Evolutionary conservation across 495 filamentous ascomycete genomes (phyloP).

Genomic region (Pyrenula aspistea): DNA sequence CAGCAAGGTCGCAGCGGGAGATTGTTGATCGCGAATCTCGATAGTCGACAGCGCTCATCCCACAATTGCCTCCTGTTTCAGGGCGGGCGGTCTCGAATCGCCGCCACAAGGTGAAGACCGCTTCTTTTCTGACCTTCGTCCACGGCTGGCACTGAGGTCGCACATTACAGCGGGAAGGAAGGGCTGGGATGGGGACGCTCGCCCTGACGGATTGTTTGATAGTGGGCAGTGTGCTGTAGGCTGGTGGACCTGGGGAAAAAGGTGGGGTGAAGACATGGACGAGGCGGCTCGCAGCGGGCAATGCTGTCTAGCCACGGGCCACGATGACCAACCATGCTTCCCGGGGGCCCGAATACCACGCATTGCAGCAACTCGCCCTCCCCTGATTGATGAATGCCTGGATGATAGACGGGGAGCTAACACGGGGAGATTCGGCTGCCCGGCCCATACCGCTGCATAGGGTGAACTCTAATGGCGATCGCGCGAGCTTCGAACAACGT

Average conservation of each 20-base stretch:
- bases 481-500: background rate
- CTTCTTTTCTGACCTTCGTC: no score
- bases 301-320: background rate
- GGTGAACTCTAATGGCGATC: background rate
- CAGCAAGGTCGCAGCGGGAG: background rate
- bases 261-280: background rate
- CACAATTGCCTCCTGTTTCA: background rate
- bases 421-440: background rate
- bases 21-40: background rate
- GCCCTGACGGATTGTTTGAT: background rate
- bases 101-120: background rate
- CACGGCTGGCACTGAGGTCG: background rate
- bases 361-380: no score
- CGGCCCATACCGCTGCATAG: background rate
- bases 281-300: background rate
- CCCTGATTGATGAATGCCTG: no score
- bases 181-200: background rate
- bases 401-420: background rate
- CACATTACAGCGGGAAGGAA: background rate
- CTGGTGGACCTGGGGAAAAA: background rate
- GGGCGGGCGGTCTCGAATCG: background rate
- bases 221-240: background rate
- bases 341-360: no score
- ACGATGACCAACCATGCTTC: no score
- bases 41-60: background rate